Percentiles rank a stretch among this genome's conserved stretches.
These are phyloP conservation scores for Candida rishiriensis DNA, from an alignment of 805 yeast species.

Conservation along the genomic window DNA sequence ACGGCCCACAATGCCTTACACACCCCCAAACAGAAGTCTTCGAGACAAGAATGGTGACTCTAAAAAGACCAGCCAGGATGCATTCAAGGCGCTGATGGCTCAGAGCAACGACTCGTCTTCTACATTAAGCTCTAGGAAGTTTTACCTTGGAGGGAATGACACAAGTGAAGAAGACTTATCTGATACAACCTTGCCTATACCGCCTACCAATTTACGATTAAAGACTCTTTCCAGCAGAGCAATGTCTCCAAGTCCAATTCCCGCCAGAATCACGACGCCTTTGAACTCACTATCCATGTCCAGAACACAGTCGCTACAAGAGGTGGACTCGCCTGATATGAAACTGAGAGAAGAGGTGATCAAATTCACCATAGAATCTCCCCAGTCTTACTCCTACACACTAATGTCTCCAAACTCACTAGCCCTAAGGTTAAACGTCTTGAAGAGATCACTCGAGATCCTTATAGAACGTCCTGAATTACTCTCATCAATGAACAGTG, in stretches of 20 bases:
- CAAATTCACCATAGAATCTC: conserved; percentile 70
- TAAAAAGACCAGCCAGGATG: conserved; percentile 6
- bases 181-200: not conserved
- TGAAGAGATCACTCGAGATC: conserved; percentile 73
- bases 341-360: conserved; percentile 38
- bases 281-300: not conserved
- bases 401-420: conserved; percentile 76
- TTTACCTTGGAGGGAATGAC: conserved; percentile 10
- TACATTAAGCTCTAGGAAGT: conserved; percentile 7
- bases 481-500: conserved; percentile 13
- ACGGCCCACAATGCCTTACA: conserved; percentile 23
- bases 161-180: conserved; percentile 9
- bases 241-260: not conserved
- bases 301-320: not conserved
- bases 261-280: not conserved
- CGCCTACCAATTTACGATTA: not conserved
- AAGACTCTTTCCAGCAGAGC: not conserved
- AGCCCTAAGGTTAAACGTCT: conserved; percentile 67
- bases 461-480: conserved; percentile 57
- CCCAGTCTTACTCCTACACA: conserved; percentile 83
- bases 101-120: conserved; percentile 8
- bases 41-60: not conserved
- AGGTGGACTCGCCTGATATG: not conserved
- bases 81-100: conserved; percentile 11
- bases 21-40: conserved; percentile 20